These are phyloP conservation scores for Aegle marmelos DNA, from an alignment of 345 rosid genomes.

Conservation along the genomic window DNA sequence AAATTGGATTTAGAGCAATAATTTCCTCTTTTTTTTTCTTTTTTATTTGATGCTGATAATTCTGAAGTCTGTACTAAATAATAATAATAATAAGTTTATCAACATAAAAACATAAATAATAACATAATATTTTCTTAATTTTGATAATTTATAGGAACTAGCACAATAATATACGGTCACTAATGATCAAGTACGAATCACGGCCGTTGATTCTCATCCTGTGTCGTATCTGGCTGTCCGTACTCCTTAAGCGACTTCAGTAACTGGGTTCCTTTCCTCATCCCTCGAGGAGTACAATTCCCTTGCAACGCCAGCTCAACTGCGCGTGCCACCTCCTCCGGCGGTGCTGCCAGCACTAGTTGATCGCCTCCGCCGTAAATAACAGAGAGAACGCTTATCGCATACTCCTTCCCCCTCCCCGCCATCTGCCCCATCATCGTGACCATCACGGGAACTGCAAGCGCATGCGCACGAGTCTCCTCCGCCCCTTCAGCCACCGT, in stretches of 20 bases:
- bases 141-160: neutral
- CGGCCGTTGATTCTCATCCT: slow-evolving; percentile 34
- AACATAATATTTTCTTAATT: too few species aligned
- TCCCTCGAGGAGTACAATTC: slow-evolving; percentile 70
- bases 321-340: slow-evolving; percentile 88
- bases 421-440: slow-evolving; percentile 77
- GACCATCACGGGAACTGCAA: slow-evolving; percentile 93
- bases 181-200: slow-evolving; percentile 17
- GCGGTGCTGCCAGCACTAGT: slow-evolving; percentile 47
- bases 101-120: too few species aligned
- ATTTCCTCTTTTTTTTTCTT: too few species aligned
- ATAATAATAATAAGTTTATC: too few species aligned
- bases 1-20: too few species aligned
- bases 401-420: slow-evolving; percentile 84
- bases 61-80: too few species aligned
- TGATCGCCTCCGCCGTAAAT: slow-evolving; percentile 40
- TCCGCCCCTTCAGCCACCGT: slow-evolving; percentile 76
- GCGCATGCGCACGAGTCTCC: slow-evolving; percentile 70
- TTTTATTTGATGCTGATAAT: too few species aligned
- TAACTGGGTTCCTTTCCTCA: slow-evolving; percentile 79
- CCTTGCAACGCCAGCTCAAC: slow-evolving; percentile 73
- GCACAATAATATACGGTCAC: neutral
- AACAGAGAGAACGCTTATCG: slow-evolving; percentile 68
- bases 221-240: slow-evolving; percentile 50
- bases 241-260: slow-evolving; percentile 65